Base-by-base conservation (phyloP, 495 filamentous ascomycete species). In the Trichoderma reesei region DNA sequence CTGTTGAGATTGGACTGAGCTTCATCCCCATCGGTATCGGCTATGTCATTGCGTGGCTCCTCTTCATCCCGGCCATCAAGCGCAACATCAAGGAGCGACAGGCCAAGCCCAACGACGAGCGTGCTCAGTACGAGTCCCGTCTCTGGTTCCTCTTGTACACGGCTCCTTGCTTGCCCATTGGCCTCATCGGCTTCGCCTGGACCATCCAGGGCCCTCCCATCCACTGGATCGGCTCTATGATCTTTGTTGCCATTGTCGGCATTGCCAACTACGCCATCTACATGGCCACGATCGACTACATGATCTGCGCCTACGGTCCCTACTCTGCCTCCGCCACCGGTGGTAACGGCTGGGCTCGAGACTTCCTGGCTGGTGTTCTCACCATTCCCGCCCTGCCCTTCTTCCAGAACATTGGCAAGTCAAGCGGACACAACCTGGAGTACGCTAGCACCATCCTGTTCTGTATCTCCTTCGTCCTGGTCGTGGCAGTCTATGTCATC, bases 221-320 rank as follows among this genome's bases (percentile, higher is more conserved):
- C 3, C 86, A 81, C 61, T 89, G 86, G 85, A 83, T 85, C 42
- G 82, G 78, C 7, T 81, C 84, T 5, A 79, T 83, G 74, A 73
- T 87, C 20, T 86, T 85, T 56, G 76, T 77, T 1, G 77, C 77
- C 26, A 69, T 88, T n/a, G 85, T 89, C 63, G 85, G 84, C 9
- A 86, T 88, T 63, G 85, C 86, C 33, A 88, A 89, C 68, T 88
- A 88, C 66, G 78, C 80, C 59, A 88, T 89, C 67, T 88, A 89
- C 74, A 90, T 90, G 87, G 88, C 87, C 0, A 90, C 89, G 0
- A 89, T 91, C 64, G 89, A 92, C 67, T 92, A 92, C 75, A 91
- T 91, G 89, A 84, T 91, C n/a, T 85, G 83, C 48, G 83, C 87
- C 1, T 91, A 92, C 70, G 89, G 89, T 0, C 86, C 86, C 0